Evolutionary conservation across 2,329 filamentous ascomycete species (phyloP), one percentile per base, ranked within the genome.

Genomic region (Metarhizium robertsii): DNA sequence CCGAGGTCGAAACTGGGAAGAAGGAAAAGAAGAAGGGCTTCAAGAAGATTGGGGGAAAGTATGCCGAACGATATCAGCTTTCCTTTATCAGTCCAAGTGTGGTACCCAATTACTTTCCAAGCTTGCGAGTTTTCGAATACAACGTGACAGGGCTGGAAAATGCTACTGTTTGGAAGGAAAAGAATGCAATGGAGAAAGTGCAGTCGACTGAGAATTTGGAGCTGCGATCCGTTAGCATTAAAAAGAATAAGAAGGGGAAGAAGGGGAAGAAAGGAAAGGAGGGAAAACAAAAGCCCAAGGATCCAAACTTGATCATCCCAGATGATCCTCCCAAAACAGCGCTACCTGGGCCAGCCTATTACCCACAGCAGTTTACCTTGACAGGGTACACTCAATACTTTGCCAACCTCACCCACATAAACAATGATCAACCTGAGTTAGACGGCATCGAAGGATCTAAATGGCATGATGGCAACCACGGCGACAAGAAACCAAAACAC

Each of bases 91-190:
- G 86, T 50, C 89, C 92, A 0, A 97, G 92, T 66, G 76, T 99
- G 42, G 89, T 97, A 8, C 94, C 92, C 6, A 96, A 94, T 66
- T 95, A 90, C 70, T 94, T 92, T 61, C 94, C 92, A 0, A 91
- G 88, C 0, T 71, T 96, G 36, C 83, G 92, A n/a, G 80, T 99
- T n/a, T 77, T 92, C 60, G 90, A 96, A 65, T 99, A 97, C 76
- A 97, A 99, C 67, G 90, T 90, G 54, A 88, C 78, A 0, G 90
- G 90, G 0, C 68, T 96, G 3, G 87, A 90, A 60, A 65, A 82
- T 53, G 62, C 68, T 0, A 65, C 72, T 1, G 69, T 75, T 1
- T 83, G 80, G 79, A 60, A 64, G 1, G 74, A 75, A 52, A 55
- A 64, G 1, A 63, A 65, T 32, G 47, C 36, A 18, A 25, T 42